Evolutionary conservation across 2,329 filamentous ascomycete genomes (phyloP), one percentile per base, ranked within the genome.

Genomic region (Dissoconium aciculare): DNA sequence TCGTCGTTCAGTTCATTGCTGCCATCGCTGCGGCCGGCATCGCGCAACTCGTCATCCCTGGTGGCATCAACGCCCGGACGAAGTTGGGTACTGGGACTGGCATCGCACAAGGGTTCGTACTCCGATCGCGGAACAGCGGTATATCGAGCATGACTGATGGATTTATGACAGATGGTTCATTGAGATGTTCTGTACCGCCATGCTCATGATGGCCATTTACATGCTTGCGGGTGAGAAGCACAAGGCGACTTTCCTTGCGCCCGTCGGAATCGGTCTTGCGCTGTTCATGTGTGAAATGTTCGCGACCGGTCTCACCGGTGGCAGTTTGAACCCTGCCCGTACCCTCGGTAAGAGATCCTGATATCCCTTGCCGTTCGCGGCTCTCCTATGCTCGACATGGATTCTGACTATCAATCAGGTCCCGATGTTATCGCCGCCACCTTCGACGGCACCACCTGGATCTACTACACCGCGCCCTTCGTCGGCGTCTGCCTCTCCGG

Each of bases 181-280:
- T 13, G 52, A 55, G 36, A 49, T 52, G 47, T 50, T 54, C 30
- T 33, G 53, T 9, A 54, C 52, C 4, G 27, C 43, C 2, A 21
- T 41, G 10, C 43, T 54, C 24, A 38, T 48, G 14, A 49, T 54
- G 33, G 46, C 45, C 23, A 45, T 53, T 15, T 42, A 54, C 28
- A 53, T 55, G 50, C 43, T 55, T 17, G 52, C 52, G 4, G 47
- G 41, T 4, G 51, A 55, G 37, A 55, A 54, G 38, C 40, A 41
- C 12, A 52, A 52, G 35, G 43, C 33, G 14, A 53, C 50, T 1
- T 54, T 50, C 37, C 32, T 52, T 14, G 38, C 40, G 10, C 43
- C 44, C 3, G 35, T 47, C 11, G 42, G 41, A 10, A 45, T 47
- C 17, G 44, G 48, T 11, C 38, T 52, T 12, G 37, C 48, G 1